Evolutionary conservation across 306 rosid genomes (phyloP).

Genomic region (Malus orientalis): DNA sequence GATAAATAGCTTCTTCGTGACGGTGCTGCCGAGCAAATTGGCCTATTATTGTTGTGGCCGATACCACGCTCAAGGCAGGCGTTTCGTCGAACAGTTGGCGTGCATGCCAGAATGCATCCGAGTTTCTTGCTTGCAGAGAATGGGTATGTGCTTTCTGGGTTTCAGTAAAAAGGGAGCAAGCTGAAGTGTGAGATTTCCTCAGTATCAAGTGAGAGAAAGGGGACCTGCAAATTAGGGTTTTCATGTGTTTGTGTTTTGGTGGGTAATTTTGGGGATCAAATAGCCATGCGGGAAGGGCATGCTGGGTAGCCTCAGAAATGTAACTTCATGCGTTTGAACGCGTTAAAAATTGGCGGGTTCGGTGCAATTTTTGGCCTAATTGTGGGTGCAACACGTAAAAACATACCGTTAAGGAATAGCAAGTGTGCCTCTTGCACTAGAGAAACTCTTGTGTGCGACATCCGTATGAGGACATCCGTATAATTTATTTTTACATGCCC

Average conservation of each 20-base stretch:
- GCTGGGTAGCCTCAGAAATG: not conserved
- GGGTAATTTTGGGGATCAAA: not conserved
- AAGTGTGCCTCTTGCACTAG: too few relatives aligned
- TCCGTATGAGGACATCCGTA: too few relatives aligned
- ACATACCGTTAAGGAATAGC: too few relatives aligned
- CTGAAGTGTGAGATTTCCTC: conserved; percentile 29
- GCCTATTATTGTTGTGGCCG: conserved; percentile 58
- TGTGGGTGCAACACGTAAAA: too few relatives aligned
- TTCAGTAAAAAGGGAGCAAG: conserved; percentile 24
- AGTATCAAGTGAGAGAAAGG: conserved; percentile 13
- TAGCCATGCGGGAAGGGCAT: not conserved
- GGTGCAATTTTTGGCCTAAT: not conserved
- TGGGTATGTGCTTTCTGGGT: conserved; percentile 12
- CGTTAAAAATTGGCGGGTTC: not conserved
- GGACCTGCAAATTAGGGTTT: conserved; percentile 21
- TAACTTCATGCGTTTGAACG: not conserved
- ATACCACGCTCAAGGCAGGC: conserved; percentile 45
- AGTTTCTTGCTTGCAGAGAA: conserved; percentile 7
- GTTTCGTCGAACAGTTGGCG: conserved; percentile 52
- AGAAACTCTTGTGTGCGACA: too few relatives aligned
- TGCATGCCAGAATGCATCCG: conserved; percentile 33
- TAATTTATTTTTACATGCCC: too few relatives aligned
- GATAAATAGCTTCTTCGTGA: conserved; percentile 44
- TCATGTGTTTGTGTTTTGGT: conserved; percentile 19
- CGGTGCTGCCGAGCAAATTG: conserved; percentile 33